A percentile compares a stretch with the other conserved stretches of the same genome.
These are phyloP conservation scores for Dentipellis fragilis DNA, from an alignment of 768 basidiomycete species.

Conservation along the genomic window DNA sequence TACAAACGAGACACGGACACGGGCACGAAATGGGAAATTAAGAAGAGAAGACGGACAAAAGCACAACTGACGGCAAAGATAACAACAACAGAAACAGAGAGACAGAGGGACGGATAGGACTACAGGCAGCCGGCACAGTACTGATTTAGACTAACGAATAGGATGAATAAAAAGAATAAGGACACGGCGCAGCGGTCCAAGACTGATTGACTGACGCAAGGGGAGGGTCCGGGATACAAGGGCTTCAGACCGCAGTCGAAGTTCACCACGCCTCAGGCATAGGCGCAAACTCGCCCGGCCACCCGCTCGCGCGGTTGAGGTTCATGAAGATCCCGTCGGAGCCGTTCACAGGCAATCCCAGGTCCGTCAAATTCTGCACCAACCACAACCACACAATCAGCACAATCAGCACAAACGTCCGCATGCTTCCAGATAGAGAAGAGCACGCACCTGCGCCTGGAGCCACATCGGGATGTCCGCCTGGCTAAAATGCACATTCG, in stretches of 20 bases:
- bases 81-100: not conserved
- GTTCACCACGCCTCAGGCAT: slow-evolving; percentile 81
- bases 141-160: too few relatives aligned
- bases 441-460: slow-evolving; percentile 67
- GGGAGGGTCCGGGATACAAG: not conserved
- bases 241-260: too few relatives aligned
- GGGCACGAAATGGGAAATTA: not conserved
- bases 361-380: slow-evolving; percentile 70
- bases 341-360: slow-evolving; percentile 86
- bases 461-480: slow-evolving; percentile 84
- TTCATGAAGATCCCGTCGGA: slow-evolving; percentile 86
- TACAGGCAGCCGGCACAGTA: not conserved
- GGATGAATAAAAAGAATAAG: not conserved
- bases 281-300: slow-evolving; percentile 64
- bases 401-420: not conserved
- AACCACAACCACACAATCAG: not conserved
- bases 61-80: not conserved
- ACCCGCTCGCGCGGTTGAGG: slow-evolving; percentile 59
- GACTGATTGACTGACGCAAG: not conserved
- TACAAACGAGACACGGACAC: not conserved
- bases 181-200: not conserved
- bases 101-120: not conserved
- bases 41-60: not conserved
- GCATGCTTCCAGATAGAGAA: not conserved
- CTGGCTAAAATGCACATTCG: slow-evolving; percentile 48